Base-by-base conservation (phyloP, 768 basidiomycete species). In the Multifurca ochricompacta region DNA sequence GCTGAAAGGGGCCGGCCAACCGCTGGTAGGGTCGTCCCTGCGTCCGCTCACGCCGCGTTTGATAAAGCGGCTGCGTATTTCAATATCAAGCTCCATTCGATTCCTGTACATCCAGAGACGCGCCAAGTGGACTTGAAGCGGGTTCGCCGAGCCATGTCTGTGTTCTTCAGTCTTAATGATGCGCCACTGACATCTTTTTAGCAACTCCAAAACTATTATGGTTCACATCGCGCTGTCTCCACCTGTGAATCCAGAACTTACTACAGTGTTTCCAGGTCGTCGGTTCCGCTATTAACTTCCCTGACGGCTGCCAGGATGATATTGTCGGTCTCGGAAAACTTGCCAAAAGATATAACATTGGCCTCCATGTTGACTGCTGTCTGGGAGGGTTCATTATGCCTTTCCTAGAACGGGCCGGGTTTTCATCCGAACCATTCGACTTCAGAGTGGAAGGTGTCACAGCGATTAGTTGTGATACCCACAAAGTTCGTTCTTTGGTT, bases 281-380 rank as follows among this genome's bases (percentile, higher is more conserved):
- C 27, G 91, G 90, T 3, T 94, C 91, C 8, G 81, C 87, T 2
- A 70, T 90, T 66, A 91, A 90, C 67, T 92, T 90, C 68, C 85
- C 87, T 0, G 88, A 91, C 57, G 89, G 89, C 23, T 83, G 83
- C 62, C 86, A 88, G 71, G 91, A 94, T 65, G 81, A 93, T 54
- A 95, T 99, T 48, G 73, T 80, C 14, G 82, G 76, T 0, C 82
- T 99, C 3, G 86, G 81, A 16, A 73, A 73, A 35, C 75, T 99
- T 14, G 94, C 95, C 0, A 69, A 77, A 52, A 74, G 72, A 60
- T 69, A 93, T 66, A 84, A 86, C 16, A 74, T 94, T 51, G 92
- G 93, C 6, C 69, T 97, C 23, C 95, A 96, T 66, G 93, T 97
- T 54, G 94, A 96, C 63, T 94, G 92, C 66, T 97, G 94, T 67